Conservation (phyloP, 352 stramenopile species). For the Plasmopara halstedii region DNA sequence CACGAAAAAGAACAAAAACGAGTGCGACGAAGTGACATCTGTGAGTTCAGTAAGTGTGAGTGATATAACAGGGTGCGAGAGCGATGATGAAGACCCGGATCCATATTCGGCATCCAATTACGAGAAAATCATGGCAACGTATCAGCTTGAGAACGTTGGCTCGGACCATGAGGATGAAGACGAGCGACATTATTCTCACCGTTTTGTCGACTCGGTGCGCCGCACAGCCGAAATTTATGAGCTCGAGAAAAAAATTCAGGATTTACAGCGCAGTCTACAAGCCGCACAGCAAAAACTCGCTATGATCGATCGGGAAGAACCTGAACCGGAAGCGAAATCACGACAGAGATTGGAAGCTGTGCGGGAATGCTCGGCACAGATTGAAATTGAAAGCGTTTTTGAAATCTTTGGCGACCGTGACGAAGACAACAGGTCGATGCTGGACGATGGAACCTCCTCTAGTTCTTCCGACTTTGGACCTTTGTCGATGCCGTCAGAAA, state of each 20-base stretch:
- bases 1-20: slow-evolving; percentile 9
- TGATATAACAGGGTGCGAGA: slow-evolving; percentile 26
- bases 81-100: slow-evolving; percentile 37
- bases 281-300: slow-evolving; percentile 58
- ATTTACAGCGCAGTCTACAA: slow-evolving; percentile 46
- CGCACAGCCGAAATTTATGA: slow-evolving; percentile 32
- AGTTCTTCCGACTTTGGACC: slow-evolving; percentile 5
- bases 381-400: slow-evolving; percentile 48
- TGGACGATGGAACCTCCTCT: slow-evolving; percentile 9
- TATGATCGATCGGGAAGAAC: slow-evolving; percentile 44
- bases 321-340: slow-evolving; percentile 32
- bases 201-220: slow-evolving; percentile 19
- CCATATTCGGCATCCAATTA: slow-evolving; percentile 58
- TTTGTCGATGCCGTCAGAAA: slow-evolving; percentile 15
- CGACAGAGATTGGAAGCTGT: slow-evolving; percentile 26
- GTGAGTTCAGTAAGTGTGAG: slow-evolving; percentile 24
- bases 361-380: slow-evolving; percentile 32
- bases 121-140: slow-evolving; percentile 49
- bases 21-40: slow-evolving; percentile 9
- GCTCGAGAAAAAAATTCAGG: slow-evolving; percentile 58
- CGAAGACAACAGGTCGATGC: slow-evolving; percentile 7
- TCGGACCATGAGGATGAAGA: slow-evolving; percentile 27
- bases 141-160: slow-evolving; percentile 21
- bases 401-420: slow-evolving; percentile 33
- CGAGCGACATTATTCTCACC: slow-evolving; percentile 9